Percentiles rank a stretch among this genome's conserved stretches.
Conservation (phyloP, 1,284 basidiomycete genomes). For the Ustilago sp. region DNA sequence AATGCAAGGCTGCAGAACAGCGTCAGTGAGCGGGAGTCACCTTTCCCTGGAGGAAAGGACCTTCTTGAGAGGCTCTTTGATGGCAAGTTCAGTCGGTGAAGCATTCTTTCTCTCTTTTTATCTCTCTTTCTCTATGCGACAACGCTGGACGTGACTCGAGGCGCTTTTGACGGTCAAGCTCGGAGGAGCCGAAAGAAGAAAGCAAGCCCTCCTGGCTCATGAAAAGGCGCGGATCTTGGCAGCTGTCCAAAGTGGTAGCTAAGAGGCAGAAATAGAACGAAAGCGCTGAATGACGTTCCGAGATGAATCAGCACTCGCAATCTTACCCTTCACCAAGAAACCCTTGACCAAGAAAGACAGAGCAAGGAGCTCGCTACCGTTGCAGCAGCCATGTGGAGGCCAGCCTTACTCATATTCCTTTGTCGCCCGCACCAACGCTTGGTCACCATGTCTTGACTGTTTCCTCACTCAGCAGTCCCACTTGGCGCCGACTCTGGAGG, state of each 20-base stretch:
- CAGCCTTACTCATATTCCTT: conserved; percentile 6
- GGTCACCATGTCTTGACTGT: background rate
- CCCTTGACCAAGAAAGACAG: background rate
- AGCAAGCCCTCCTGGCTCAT: too few relatives aligned
- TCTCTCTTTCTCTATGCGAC: too few relatives aligned
- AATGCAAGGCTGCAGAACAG: background rate
- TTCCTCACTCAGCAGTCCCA: conserved; percentile 8
- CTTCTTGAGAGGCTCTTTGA: too few relatives aligned
- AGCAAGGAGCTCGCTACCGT: background rate
- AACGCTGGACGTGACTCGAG: too few relatives aligned
- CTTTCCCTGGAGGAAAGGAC: too few relatives aligned
- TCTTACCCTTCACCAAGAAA: background rate
- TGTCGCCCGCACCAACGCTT: background rate
- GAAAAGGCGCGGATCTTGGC: too few relatives aligned
- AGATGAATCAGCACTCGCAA: conserved; percentile 24
- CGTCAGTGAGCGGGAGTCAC: background rate
- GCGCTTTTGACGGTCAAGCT: too few relatives aligned
- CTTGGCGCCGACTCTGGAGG: conserved; percentile 1
- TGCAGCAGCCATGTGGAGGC: conserved; percentile 16
- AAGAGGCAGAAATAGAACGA: background rate
- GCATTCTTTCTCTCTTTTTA: too few relatives aligned
- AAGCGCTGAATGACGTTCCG: conserved; percentile 13
- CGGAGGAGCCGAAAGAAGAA: too few relatives aligned
- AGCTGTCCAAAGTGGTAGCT: too few relatives aligned
- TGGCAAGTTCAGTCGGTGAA: too few relatives aligned